phyloP scores from a whole-genome alignment of 495 filamentous ascomycete genomes.

The Hapsidospora chrysogenum region DNA sequence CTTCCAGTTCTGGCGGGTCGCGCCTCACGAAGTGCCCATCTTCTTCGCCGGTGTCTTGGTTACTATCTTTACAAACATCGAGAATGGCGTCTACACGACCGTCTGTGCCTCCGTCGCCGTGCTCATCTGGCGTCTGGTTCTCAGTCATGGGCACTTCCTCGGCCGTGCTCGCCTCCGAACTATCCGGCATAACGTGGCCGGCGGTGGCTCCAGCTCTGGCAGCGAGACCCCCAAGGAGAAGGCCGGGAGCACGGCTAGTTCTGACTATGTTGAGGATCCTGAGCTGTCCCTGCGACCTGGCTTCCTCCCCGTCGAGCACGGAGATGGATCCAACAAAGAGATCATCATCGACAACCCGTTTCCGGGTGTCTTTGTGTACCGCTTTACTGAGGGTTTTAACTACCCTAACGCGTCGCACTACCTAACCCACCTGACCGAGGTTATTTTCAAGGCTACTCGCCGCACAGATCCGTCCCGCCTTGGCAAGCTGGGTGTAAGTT shows the following conservation, averaged over 20 bases:
- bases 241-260: not conserved
- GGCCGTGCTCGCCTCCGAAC: constrained; percentile 12
- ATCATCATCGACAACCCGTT: constrained; percentile 21
- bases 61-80: constrained; percentile 31
- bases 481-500: constrained; percentile 20
- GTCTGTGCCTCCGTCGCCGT: constrained; percentile 22
- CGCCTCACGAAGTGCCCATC: constrained; percentile 32
- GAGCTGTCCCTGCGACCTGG: constrained; percentile 4
- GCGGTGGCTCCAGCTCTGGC: not conserved
- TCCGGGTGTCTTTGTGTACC: constrained; percentile 34
- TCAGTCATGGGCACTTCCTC: constrained; percentile 25
- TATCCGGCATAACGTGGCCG: constrained; percentile 5
- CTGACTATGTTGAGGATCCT: not conserved
- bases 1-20: constrained; percentile 33
- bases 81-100: constrained; percentile 35
- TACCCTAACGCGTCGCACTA: constrained; percentile 33
- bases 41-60: constrained; percentile 35
- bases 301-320: constrained; percentile 23
- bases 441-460: constrained; percentile 24
- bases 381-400: constrained; percentile 33
- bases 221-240: not conserved
- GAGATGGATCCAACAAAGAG: constrained; percentile 25
- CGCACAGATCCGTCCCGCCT: constrained; percentile 17
- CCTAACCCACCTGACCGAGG: constrained; percentile 24
- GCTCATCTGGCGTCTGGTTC: constrained; percentile 28